A percentile compares a stretch with the other conserved stretches of the same genome.
Conservation (phyloP, 1,284 basidiomycete genomes). For the Clitocybe nebularis region DNA sequence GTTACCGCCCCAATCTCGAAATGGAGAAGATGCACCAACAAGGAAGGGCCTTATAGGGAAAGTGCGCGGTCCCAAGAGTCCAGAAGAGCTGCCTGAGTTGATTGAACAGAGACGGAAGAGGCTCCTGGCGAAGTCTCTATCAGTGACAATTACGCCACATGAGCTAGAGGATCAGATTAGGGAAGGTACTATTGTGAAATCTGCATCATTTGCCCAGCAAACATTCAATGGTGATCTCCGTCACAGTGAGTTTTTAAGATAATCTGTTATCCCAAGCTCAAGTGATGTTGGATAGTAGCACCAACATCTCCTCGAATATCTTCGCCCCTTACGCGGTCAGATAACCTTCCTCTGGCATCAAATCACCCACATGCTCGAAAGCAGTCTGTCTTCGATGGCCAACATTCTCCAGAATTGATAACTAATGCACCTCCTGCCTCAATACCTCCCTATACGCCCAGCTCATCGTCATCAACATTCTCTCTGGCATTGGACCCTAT, state of each 20-base stretch:
- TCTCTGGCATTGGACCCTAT: constrained; percentile 70
- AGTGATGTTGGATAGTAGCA: constrained; percentile 15
- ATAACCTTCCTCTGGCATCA: constrained; percentile 48
- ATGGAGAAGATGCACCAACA: constrained; percentile 17
- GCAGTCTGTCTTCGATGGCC: constrained; percentile 59
- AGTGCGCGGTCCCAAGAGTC: constrained; percentile 19
- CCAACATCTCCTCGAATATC: constrained; percentile 31
- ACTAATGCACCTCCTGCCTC: constrained; percentile 28
- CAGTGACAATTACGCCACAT: constrained; percentile 47
- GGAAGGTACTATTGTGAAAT: constrained; percentile 25
- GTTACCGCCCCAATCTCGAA: constrained; percentile 19
- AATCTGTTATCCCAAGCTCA: neutral
- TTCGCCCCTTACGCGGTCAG: constrained; percentile 49
- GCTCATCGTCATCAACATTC: constrained; percentile 54
- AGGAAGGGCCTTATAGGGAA: constrained; percentile 40
- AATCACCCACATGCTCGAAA: constrained; percentile 78
- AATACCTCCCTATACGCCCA: constrained; percentile 38
- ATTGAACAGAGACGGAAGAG: constrained; percentile 46
- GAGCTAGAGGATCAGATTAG: constrained; percentile 33
- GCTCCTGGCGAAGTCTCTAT: constrained; percentile 51
- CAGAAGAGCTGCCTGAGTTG: constrained; percentile 36
- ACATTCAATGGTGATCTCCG: constrained; percentile 21
- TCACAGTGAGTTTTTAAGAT: constrained; percentile 19
- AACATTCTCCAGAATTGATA: constrained; percentile 36
- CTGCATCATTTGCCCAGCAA: constrained; percentile 27